Evolutionary conservation across 2,329 filamentous ascomycete genomes (phyloP), one percentile per base, ranked within the genome.

Genomic region (Phaeosphaeriaceae sp.): DNA sequence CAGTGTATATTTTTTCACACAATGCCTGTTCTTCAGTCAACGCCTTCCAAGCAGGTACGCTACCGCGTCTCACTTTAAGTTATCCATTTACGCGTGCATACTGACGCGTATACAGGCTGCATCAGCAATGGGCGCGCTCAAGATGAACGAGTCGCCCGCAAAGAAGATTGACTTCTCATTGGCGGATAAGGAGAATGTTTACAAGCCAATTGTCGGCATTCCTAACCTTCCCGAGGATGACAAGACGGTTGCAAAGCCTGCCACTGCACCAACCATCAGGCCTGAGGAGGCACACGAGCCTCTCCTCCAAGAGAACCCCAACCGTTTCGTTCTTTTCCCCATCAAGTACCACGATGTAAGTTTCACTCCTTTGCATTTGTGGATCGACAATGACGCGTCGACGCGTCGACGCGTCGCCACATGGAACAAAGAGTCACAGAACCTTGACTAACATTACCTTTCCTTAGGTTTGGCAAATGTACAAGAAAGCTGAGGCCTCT

Each of bases 311-410:
- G 94, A 97, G 79, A 99, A 99, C 79, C 88, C 92, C 56, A 86
- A 96, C 64, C 90, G 94, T 67, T 99, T 99, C 71, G 94, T 99
- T 51, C 84, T 99, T 56, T 99, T 99, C 80, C 94, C 94, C 62
- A 96, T 99, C 77, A 97, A 97, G 83, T 97, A 97, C 79, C 92
- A 97, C 71, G 93, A 97, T 88, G 93, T 97, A 79, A 77, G 90
- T 83, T 17, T 17, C 32, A 17, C 41, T 18, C 6, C 32, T 12
- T 15, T 4, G 20, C n/a, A 32, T 18, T 13, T n/a, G 12, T n/a
- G 2, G 15, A n/a, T 50, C 51, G 50, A 41, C 53, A 47, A 64
- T 68, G 65, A 78, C 80, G 78, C 76, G 71, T 76, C 63, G 11
- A 87, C 88, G 88, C 87, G 87, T 90, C 82, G 82, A 34, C 11